These are phyloP conservation scores for Aspergillus niger DNA, from an alignment of 2,329 filamentous ascomycete genomes.

Conservation along the genomic window DNA sequence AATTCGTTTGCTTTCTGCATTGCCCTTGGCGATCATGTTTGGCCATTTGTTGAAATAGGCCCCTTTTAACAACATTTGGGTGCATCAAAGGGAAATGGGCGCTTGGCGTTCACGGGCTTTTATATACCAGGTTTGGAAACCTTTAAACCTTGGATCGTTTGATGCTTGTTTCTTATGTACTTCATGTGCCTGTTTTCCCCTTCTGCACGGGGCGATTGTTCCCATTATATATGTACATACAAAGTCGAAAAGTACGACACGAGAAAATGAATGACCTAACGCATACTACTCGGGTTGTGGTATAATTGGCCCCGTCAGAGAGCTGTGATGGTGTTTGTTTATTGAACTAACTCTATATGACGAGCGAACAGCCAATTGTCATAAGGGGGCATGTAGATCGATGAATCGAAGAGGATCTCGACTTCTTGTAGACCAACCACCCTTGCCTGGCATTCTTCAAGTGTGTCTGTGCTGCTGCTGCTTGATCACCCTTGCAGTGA, in stretches of 20 bases:
- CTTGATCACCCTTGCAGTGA: background rate
- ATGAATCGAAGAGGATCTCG: too few species aligned
- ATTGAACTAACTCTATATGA: too few species aligned
- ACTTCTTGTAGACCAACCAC: background rate
- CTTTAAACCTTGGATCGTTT: background rate
- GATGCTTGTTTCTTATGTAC: background rate
- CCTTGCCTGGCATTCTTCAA: background rate
- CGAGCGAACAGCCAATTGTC: too few species aligned
- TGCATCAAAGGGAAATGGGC: background rate
- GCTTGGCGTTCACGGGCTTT: background rate
- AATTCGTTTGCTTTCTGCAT: background rate
- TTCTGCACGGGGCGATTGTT: slow-evolving; percentile 7
- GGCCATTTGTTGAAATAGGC: background rate
- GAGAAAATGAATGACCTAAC: slow-evolving; percentile 14
- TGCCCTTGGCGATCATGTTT: slow-evolving; percentile 1
- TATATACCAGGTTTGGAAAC: background rate
- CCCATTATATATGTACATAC: slow-evolving; percentile 10
- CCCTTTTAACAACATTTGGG: background rate
- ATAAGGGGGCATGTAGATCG: too few species aligned
- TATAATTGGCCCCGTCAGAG: too few species aligned
- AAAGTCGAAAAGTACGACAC: slow-evolving; percentile 16
- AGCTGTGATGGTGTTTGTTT: too few species aligned
- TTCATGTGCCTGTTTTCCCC: background rate
- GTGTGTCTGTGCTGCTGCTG: background rate
- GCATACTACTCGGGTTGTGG: background rate